A percentile compares a stretch with the other conserved stretches of the same genome.
Conservation (phyloP, 164 flowering plant genomes). For the Chimonanthus salicifolius region DNA sequence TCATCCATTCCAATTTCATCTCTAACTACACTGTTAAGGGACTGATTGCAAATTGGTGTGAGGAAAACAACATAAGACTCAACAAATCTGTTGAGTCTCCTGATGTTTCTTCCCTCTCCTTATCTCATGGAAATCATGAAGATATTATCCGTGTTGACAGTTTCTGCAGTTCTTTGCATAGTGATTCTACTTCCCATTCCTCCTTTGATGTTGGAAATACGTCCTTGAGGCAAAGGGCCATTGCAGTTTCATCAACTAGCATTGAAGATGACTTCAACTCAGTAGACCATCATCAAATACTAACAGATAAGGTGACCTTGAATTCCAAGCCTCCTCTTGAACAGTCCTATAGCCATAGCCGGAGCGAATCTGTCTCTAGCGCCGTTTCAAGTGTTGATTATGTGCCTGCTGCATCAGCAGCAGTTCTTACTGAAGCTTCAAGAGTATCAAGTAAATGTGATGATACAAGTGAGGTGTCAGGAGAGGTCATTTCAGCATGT, state of each 20-base stretch:
- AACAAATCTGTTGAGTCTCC: conserved; percentile 55
- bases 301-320: conserved; percentile 20
- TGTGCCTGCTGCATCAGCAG: conserved; percentile 16
- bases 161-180: conserved; percentile 27
- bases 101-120: conserved; percentile 15
- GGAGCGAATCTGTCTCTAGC: conserved; percentile 69
- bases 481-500: conserved; percentile 41
- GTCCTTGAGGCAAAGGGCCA: conserved; percentile 27
- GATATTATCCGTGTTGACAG: conserved; percentile 24
- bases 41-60: conserved; percentile 82
- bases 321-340: conserved; percentile 34
- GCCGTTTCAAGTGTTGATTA: conserved; percentile 52
- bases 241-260: conserved; percentile 7
- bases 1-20: conserved; percentile 64
- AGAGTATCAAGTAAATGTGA: conserved; percentile 31
- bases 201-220: conserved; percentile 41
- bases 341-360: conserved; percentile 55
- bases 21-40: conserved; percentile 88
- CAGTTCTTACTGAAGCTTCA: conserved; percentile 29
- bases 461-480: conserved; percentile 31
- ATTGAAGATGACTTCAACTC: conserved; percentile 22
- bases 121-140: conserved; percentile 21
- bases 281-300: conserved; percentile 1
- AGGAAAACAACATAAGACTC: conserved; percentile 64
- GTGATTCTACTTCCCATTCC: conserved; percentile 38